These are phyloP conservation scores for Yarrowia divulgata DNA, from an alignment of 805 yeast species.

Conservation along the genomic window DNA sequence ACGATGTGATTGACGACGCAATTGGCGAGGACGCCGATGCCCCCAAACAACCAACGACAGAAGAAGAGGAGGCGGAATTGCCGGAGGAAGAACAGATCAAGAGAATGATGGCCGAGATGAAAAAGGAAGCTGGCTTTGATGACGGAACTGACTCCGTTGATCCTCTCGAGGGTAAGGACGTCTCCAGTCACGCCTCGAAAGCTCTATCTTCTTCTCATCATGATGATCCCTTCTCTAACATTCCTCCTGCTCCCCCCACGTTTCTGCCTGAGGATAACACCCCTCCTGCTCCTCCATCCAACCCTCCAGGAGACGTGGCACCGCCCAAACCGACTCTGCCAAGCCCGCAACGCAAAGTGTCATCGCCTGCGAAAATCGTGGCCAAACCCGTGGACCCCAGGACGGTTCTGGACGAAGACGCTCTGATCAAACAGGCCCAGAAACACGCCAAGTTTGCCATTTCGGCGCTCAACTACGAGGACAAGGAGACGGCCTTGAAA, in stretches of 20 bases:
- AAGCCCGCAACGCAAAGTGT: conserved; percentile 25
- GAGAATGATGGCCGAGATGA: conserved; percentile 23
- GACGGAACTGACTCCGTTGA: background rate
- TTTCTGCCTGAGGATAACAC: conserved; percentile 5
- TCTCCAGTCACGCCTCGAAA: background rate
- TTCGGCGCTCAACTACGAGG: conserved; percentile 76
- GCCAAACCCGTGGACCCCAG: conserved; percentile 35
- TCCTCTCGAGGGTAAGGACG: background rate
- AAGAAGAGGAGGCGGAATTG: conserved; percentile 10
- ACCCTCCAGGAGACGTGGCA: conserved; percentile 40
- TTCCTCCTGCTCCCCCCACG: conserved; percentile 27
- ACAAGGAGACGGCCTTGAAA: conserved; percentile 64
- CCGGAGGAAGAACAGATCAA: conserved; percentile 21
- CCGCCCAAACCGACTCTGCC: conserved; percentile 40
- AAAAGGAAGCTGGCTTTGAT: background rate
- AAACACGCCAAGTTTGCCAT: conserved; percentile 76
- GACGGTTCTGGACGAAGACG: conserved; percentile 50
- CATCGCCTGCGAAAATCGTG: conserved; percentile 38
- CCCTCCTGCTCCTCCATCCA: conserved; percentile 22
- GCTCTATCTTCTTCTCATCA: background rate
- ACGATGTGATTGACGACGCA: conserved; percentile 29
- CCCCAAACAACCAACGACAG: background rate
- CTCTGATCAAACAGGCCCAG: conserved; percentile 55
- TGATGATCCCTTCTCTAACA: conserved; percentile 6
- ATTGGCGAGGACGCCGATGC: background rate